Conservation (phyloP, 2,329 filamentous ascomycete genomes). For the Diaporthe longicolla region DNA sequence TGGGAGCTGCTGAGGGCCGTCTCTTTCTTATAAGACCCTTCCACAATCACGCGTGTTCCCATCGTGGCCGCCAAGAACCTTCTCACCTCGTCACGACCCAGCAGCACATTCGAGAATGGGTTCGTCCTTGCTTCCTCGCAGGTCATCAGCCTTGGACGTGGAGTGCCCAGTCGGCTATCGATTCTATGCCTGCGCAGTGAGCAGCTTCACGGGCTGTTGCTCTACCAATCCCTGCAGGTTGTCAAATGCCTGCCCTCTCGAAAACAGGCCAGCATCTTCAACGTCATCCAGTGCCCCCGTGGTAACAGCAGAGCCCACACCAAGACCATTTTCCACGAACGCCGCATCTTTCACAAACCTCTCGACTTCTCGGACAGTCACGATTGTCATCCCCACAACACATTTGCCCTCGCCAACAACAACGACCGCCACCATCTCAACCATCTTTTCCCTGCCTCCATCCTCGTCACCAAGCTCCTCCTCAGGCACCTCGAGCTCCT, state of each 20-base stretch:
- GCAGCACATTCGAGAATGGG: conserved; percentile 21
- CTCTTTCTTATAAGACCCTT: conserved; percentile 26
- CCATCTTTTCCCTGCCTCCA: conserved; percentile 3
- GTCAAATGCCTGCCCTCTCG: conserved; percentile 49
- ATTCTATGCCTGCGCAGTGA: conserved; percentile 57
- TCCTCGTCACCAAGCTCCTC: conserved; percentile 3
- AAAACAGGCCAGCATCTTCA: conserved; percentile 32
- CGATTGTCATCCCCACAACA: not conserved
- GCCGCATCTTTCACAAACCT: conserved; percentile 1
- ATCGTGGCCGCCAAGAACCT: not conserved
- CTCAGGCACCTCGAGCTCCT: not conserved
- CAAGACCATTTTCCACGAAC: conserved; percentile 11
- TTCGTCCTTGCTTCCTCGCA: conserved; percentile 12
- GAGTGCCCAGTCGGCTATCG: conserved; percentile 50
- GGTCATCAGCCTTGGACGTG: not conserved
- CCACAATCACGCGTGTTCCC: not conserved
- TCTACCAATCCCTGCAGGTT: conserved; percentile 57
- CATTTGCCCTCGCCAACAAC: not conserved
- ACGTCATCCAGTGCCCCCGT: conserved; percentile 21
- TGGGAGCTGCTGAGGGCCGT: not conserved
- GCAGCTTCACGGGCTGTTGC: conserved; percentile 62
- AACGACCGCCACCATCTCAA: not conserved
- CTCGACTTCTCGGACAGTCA: conserved; percentile 7
- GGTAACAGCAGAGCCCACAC: conserved; percentile 41
- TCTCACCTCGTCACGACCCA: not conserved